Evolutionary conservation across 1,139 yeast genomes (phyloP).

Genomic region (Yamadazyma dushanensis): DNA sequence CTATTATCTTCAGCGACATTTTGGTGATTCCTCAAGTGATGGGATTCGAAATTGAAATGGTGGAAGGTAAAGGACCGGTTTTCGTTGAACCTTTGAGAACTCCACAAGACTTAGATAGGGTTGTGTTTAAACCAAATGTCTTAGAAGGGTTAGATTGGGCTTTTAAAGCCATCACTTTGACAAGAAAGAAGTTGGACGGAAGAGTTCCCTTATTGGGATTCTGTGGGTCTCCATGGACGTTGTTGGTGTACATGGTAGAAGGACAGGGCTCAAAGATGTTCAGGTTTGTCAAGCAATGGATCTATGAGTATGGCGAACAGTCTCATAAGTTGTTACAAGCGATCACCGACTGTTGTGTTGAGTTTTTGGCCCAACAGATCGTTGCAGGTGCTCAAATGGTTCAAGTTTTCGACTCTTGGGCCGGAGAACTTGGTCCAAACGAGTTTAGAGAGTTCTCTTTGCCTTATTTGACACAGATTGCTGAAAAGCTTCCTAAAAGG

Average conservation of each 20-base stretch:
- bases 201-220: constrained; percentile 93
- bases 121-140: constrained; percentile 67
- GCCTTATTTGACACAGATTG: constrained; percentile 82
- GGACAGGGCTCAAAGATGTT: constrained; percentile 95
- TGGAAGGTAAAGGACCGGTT: constrained; percentile 93
- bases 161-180: constrained; percentile 83
- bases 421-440: constrained; percentile 89
- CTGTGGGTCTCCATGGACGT: constrained; percentile 98
- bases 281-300: constrained; percentile 90
- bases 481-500: constrained; percentile 65
- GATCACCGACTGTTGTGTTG: constrained; percentile 86
- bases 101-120: constrained; percentile 62
- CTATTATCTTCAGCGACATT: constrained; percentile 93
- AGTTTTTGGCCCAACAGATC: constrained; percentile 91
- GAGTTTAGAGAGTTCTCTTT: constrained; percentile 87
- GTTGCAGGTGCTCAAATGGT: constrained; percentile 98
- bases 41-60: constrained; percentile 94
- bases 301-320: constrained; percentile 73
- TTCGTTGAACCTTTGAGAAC: constrained; percentile 84
- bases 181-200: constrained; percentile 81
- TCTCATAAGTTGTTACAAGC: constrained; percentile 73
- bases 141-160: constrained; percentile 88
- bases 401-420: constrained; percentile 97
- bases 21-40: constrained; percentile 96
- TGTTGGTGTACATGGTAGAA: constrained; percentile 94